Percentiles rank a stretch among this genome's conserved stretches.
Conservation (phyloP, 352 stramenopile genomes). For the Pythium brassicae region DNA sequence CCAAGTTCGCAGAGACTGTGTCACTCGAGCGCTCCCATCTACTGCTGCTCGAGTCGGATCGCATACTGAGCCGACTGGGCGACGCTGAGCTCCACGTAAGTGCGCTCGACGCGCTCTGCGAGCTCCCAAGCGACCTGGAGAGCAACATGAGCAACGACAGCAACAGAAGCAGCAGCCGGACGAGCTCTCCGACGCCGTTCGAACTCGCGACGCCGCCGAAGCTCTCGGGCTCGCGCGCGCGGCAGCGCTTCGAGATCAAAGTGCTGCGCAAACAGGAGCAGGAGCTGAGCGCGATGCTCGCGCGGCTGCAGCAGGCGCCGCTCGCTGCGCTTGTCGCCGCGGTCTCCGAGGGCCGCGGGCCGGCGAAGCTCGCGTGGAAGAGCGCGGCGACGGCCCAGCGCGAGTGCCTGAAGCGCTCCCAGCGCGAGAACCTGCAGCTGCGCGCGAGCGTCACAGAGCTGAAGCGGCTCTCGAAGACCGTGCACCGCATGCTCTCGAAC, state of each 20-base stretch:
- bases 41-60: no score
- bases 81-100: no score
- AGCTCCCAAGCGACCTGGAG: neutral
- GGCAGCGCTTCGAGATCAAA: neutral
- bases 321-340: neutral
- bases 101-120: neutral
- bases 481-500: conserved; percentile 1
- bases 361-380: neutral
- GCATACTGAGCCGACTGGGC: no score
- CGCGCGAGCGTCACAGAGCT: neutral
- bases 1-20: no score
- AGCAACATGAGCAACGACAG: neutral
- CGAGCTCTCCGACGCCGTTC: neutral
- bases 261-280: neutral
- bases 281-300: neutral
- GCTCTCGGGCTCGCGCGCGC: neutral
- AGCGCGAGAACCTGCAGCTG: neutral
- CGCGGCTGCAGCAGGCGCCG: neutral
- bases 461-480: conserved; percentile 1
- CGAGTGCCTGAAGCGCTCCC: neutral
- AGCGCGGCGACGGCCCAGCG: neutral
- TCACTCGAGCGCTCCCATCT: no score
- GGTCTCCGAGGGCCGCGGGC: neutral
- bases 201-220: neutral
- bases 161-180: neutral